Percentiles rank a stretch among this genome's conserved stretches.
Evolutionary conservation across 352 stramenopile genomes (phyloP).

Genomic region (Globisporangium echinulatum): DNA sequence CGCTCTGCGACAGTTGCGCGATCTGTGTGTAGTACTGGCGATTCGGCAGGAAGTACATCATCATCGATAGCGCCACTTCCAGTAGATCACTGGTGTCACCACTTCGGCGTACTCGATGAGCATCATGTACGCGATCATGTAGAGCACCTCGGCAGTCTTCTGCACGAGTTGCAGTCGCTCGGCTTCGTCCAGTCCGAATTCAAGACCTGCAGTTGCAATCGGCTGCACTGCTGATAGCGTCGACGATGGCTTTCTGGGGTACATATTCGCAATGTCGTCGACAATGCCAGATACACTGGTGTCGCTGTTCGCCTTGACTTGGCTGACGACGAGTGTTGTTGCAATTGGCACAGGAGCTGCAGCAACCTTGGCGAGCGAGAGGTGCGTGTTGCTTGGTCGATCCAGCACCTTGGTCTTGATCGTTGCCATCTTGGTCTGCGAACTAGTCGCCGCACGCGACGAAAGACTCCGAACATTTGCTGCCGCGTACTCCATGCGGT

Average conservation of each 20-base stretch:
- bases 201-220: too few species aligned
- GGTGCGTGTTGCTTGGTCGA: too few species aligned
- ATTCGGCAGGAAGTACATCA: slow-evolving; percentile 8
- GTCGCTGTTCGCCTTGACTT: too few species aligned
- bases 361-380: too few species aligned
- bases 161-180: slow-evolving; percentile 5
- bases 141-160: slow-evolving; percentile 4
- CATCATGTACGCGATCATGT: slow-evolving; percentile 11
- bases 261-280: not conserved
- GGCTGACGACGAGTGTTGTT: too few species aligned
- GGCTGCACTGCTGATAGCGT: not conserved
- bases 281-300: too few species aligned
- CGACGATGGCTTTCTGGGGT: not conserved
- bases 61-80: slow-evolving; percentile 1
- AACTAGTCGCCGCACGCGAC: too few species aligned
- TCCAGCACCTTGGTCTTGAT: too few species aligned
- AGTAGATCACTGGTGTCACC: slow-evolving; percentile 14
- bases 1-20: not conserved
- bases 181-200: not conserved
- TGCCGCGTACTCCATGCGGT: too few species aligned
- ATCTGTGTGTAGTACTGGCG: slow-evolving; percentile 8
- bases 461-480: too few species aligned
- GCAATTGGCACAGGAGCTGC: too few species aligned
- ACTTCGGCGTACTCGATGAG: slow-evolving; percentile 19
- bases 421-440: too few species aligned